Base-by-base conservation (phyloP, 2,329 filamentous ascomycete genomes). In the Paramyrothecium roridum region DNA sequence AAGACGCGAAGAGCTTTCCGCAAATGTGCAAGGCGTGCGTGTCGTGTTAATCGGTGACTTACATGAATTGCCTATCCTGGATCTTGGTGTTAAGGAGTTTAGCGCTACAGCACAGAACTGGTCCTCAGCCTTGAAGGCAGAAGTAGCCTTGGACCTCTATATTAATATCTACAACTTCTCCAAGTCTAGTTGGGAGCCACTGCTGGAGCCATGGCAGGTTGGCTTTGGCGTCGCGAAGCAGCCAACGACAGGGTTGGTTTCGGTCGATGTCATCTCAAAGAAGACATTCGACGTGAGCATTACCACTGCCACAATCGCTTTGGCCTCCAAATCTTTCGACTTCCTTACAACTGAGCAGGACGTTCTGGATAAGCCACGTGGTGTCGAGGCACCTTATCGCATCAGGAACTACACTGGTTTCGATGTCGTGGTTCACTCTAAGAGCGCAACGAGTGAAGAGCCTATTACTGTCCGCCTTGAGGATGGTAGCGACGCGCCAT, bases 111-210 rank as follows among this genome's bases (percentile, higher is more conserved):
- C 96, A 3, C 86, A 89, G 61, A 91, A 99, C 68, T 99, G 95
- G 95, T 93, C 93, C 1, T 88, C 87, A 6, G 88, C 87, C 21
- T 80, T 99, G 71, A 92, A 87, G 65, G 93, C 91, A 0, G 91
- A 97, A 67, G 90, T 91, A 0, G 89, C 85, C n/a, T 87, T 99
- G 50, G 91, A 97, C 59, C 91, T 93, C 60, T 96, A 96, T 71
- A 84, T 96, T 64, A 99, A 98, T 65, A 88, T 99, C 23, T 99
- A 96, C 79, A 99, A 99, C 73, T 99, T 99, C 74, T 95, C 95
- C 16, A 99, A 99, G 71, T 99, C 95, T 0, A 91, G 92, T 3
- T 99, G 95, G 95, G 95, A 99, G 70, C 95, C 95, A 3, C 76
- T 99, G 34, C 85, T 99, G 23, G 95, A 99, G 70, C 96, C 96